Base-by-base conservation (phyloP, 768 basidiomycete species). In the Lactarius hatsudake region DNA sequence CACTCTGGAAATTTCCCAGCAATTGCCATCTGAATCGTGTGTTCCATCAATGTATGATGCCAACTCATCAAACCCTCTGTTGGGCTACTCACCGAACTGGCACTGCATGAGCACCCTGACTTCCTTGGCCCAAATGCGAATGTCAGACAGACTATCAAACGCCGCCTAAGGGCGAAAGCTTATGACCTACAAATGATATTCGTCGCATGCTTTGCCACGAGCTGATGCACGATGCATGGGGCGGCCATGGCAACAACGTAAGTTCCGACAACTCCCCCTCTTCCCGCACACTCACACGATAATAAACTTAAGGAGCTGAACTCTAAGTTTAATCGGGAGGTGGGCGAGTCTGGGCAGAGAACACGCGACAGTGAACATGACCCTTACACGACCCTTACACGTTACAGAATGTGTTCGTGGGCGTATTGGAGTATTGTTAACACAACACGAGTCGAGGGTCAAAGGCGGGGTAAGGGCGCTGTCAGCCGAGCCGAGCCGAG, bases 141-240 rank as follows among this genome's bases (percentile, higher is more conserved):
- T 59, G 79, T 75, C 0, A 90, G 90, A 0, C 78, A 85, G 70
- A 13, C 80, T 26, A 90, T 93, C 71, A 88, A 87, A 73, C 76
- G 92, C 3, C 84, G 90, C 20, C 73, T 92, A 58, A 79, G 91
- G 23, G 91, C 90, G 23, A n/a, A n/a, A n/a, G n/a, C n/a, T n/a
- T n/a, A n/a, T n/a, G n/a, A n/a, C n/a, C n/a, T n/a, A n/a, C n/a
- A n/a, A n/a, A n/a, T 18, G 86, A 90, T 1, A 79, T 88, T 38
- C 36, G 90, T 59, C 80, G 83, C 18, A 88, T 91, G 45, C 79
- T 92, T 3, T 91, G 89, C 71, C 91, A 93, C 73, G 91, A 92
- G 73, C 36, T 38, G 36, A 38, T 38, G 12, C 36, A 38, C 12
- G 34, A 36, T 36, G 82, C 89, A 0, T 89, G 86, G 84, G 79